Evolutionary conservation across 2,329 filamentous ascomycete genomes (phyloP), one percentile per base, ranked within the genome.

Genomic region (Trichoderma atrobrunneum): DNA sequence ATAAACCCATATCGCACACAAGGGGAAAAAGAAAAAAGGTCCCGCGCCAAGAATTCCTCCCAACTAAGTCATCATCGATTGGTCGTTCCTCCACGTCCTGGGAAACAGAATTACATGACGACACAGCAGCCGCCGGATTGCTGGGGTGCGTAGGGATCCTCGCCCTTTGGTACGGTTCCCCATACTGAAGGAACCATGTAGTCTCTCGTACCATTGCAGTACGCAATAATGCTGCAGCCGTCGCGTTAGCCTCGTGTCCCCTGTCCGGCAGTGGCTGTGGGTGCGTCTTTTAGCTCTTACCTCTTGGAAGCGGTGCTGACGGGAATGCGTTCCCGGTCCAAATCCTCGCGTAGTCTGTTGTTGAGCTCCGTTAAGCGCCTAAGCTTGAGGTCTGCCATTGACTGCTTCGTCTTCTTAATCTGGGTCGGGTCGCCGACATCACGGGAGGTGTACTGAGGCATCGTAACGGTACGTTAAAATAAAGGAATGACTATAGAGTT

Each of bases 161-260:
- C 96, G 82, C 93, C 92, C 87, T 94, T 95, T 80, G 97, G 94
- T 76, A 98, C 94, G 74, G 91, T 89, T 77, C 95, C 95, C 96
- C 96, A 99, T 82, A 97, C 93, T 69, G 94, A 97, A 66, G 95
- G 95, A 69, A 98, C 95, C 96, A 99, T 98, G 86, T 97, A 98
- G 83, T 99, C 96, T 83, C 95, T 93, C 78, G 96, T 98, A 84
- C 93, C 95, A 84, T 97, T 97, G 85, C 95, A 98, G 86, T 98
- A 98, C 78, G 94, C 93, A 82, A 98, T 98, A 82, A 98, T 93
- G 83, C 96, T 99, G 80, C 75, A 72, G 34, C 21, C 67, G 16
- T 43, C 34, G n/a, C 62, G 61, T 73, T 61, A 73, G 71, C 21
- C 12, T 54, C 16, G n/a, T 34, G 21, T 60, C 14, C 32, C 34